Base-by-base conservation (phyloP, 2,329 filamentous ascomycete species). In the Thielaviopsis ethacetica region DNA sequence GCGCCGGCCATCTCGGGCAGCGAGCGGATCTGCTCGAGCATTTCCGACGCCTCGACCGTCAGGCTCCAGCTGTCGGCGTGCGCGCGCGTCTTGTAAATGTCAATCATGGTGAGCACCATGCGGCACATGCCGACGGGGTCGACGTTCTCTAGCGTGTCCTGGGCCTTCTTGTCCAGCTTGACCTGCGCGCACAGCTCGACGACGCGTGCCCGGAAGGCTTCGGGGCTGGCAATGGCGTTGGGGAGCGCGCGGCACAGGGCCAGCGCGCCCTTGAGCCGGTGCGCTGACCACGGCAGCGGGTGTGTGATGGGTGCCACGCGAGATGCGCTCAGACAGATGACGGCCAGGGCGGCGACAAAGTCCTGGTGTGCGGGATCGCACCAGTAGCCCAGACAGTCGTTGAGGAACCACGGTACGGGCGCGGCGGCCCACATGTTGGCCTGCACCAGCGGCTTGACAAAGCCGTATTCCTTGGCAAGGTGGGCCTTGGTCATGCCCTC, bases 51-150 rank as follows among this genome's bases (percentile, higher is more conserved):
- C 55, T 72, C 67, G 2, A 64, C 65, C 38, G 73, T 65, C 2
- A 79, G 68, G 26, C 71, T 71, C 73, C 77, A 80, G 6, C 73
- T 72, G 6, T 71, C 67, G 5, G 71, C 71, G 62, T 76, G 73
- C 4, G 70, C 74, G 27, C 67, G 63, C 0, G 72, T 72, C 1
- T 69, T 72, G 53, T 74, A 71, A 30, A 71, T 67, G 21, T 75
- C 62, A 13, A 77, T 70, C 64, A 83, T 71, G 44, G 73, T 68
- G 58, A 81, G 68, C 15, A 82, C 65, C 58, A 75, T 75, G 63
- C 82, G 77, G 62, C 75, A 77, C 55, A 81, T 68, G 10, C 74
- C 76, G 2, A 78, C 72, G 62, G 78, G 77, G 59, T 82, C 79
- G 10, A 77, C 72, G 17, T 71, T 70, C 3, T 66, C 65, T 19